phyloP scores from a whole-genome alignment of 257 asterid species.

The Nicotiana noctiflora region DNA sequence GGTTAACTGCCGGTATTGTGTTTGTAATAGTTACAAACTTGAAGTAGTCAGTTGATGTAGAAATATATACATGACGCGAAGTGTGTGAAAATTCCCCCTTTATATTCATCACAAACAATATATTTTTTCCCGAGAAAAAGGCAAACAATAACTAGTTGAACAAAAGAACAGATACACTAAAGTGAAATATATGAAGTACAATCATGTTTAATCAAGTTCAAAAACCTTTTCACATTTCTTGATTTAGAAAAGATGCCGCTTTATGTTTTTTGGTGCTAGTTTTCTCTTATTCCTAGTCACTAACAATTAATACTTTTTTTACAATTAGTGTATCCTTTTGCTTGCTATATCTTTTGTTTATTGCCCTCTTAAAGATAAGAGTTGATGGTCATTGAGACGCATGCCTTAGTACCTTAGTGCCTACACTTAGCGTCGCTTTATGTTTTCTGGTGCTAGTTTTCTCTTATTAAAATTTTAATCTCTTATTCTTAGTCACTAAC shows the following conservation, averaged over 20 bases:
- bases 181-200: neutral
- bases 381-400: neutral
- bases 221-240: neutral
- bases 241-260: neutral
- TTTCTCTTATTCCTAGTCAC: neutral
- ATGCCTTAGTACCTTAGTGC: neutral
- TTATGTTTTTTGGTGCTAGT: neutral
- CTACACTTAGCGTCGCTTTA: neutral
- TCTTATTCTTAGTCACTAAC: neutral
- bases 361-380: neutral
- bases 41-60: neutral
- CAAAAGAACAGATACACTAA: neutral
- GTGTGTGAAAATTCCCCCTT: neutral
- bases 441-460: neutral
- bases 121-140: neutral
- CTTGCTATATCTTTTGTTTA: neutral
- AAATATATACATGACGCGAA: neutral
- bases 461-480: neutral
- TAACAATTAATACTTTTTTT: neutral
- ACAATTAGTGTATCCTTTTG: neutral
- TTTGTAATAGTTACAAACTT: neutral
- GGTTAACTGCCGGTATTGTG: neutral
- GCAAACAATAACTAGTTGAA: neutral
- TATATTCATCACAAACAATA: neutral
- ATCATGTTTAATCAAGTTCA: neutral